A percentile compares a stretch with the other conserved stretches of the same genome.
phyloP scores from a whole-genome alignment of 495 filamentous ascomycete species.

The Penicillium desertorum region DNA sequence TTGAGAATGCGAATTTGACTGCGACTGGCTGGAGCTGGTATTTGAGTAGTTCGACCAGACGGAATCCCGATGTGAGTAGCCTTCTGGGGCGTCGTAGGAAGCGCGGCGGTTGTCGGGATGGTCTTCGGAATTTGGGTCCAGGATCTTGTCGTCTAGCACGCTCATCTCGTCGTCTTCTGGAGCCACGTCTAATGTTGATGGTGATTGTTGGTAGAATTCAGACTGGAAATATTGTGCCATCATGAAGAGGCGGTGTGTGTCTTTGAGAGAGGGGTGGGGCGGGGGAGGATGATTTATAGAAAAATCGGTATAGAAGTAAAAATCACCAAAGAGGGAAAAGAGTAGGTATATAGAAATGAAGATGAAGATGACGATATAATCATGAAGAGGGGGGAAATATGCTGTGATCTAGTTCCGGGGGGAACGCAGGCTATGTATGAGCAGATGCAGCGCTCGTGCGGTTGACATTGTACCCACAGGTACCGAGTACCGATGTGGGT shows the following conservation, averaged over 20 bases:
- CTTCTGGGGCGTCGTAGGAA: slow-evolving; percentile 65
- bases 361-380: slow-evolving; percentile 20
- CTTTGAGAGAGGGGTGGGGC: slow-evolving; percentile 16
- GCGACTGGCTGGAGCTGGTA: slow-evolving; percentile 41
- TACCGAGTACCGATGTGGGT: slow-evolving; percentile 18
- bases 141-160: slow-evolving; percentile 82
- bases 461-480: slow-evolving; percentile 10
- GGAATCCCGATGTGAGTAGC: slow-evolving; percentile 73
- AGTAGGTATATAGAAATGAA: slow-evolving; percentile 26
- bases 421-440: slow-evolving; percentile 26
- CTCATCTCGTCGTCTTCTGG: slow-evolving; percentile 78
- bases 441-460: slow-evolving; percentile 25
- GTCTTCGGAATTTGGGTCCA: slow-evolving; percentile 68
- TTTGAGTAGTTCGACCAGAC: slow-evolving; percentile 74
- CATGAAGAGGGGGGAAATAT: slow-evolving; percentile 15
- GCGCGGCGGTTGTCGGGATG: slow-evolving; percentile 67
- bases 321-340: slow-evolving; percentile 14
- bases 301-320: slow-evolving; percentile 26
- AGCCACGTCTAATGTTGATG: slow-evolving; percentile 61
- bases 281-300: slow-evolving; percentile 22
- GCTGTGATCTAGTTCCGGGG: slow-evolving; percentile 20
- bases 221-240: slow-evolving; percentile 51
- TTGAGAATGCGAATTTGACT: slow-evolving; percentile 43
- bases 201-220: slow-evolving; percentile 62
- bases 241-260: slow-evolving; percentile 34